phyloP scores from a whole-genome alignment of 192 early-diverging fungal species.

The Chytriomyces sp. region DNA sequence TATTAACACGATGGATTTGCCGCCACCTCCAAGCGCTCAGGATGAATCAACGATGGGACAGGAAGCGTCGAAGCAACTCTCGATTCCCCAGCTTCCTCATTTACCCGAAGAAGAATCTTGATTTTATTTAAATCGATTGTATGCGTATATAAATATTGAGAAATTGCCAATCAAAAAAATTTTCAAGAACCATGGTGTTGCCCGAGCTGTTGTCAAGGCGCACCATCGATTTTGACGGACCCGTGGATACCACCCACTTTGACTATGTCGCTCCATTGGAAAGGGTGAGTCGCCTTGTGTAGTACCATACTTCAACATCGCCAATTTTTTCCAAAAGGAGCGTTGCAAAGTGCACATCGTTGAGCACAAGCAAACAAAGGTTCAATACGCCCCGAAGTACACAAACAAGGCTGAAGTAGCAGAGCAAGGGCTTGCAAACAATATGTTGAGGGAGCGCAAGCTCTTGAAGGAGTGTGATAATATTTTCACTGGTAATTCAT shows the following conservation, averaged over 20 bases:
- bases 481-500: slow-evolving; percentile 65
- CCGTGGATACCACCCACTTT: slow-evolving; percentile 78
- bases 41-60: not conserved
- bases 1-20: slow-evolving; percentile 13
- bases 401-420: slow-evolving; percentile 95
- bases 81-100: no score
- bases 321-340: not conserved
- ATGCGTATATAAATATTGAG: no score
- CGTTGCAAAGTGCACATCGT: slow-evolving; percentile 73
- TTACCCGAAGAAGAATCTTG: no score
- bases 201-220: not conserved
- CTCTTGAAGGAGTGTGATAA: slow-evolving; percentile 83
- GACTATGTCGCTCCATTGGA: slow-evolving; percentile 85
- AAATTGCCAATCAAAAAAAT: not conserved
- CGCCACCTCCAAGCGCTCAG: not conserved
- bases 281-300: slow-evolving; percentile 36
- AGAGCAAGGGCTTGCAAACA: slow-evolving; percentile 77
- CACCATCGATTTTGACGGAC: slow-evolving; percentile 26
- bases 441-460: slow-evolving; percentile 88
- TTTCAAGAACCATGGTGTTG: not conserved
- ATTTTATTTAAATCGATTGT: no score
- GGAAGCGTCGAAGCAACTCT: not conserved
- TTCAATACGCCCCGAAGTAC: slow-evolving; percentile 91
- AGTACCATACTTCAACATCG: not conserved
- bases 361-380: slow-evolving; percentile 79